A percentile compares a stretch with the other conserved stretches of the same genome.
These are phyloP conservation scores for Selenicereus undatus DNA, from an alignment of 148 eudicot species.

Conservation along the genomic window DNA sequence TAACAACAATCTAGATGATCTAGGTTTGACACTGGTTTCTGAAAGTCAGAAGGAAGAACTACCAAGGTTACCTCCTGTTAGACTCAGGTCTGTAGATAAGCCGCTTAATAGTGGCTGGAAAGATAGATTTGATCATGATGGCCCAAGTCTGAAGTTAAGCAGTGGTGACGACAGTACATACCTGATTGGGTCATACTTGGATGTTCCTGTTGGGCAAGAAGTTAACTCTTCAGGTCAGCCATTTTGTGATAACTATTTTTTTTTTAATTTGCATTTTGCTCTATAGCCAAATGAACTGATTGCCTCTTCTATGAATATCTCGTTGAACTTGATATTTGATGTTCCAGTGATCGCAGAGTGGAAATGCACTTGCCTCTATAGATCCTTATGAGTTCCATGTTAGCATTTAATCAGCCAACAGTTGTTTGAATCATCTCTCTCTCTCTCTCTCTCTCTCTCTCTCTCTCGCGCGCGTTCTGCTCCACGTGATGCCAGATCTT, in stretches of 20 bases:
- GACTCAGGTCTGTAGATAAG: slow-evolving; percentile 80
- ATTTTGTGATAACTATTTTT: neutral
- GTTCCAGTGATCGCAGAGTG: neutral
- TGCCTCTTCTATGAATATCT: neutral
- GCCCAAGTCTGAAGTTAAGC: slow-evolving; percentile 46
- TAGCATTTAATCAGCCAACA: neutral
- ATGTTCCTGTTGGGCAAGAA: slow-evolving; percentile 97
- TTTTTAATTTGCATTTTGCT: neutral
- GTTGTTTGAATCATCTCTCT: neutral
- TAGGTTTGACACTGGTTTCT: slow-evolving; percentile 43
- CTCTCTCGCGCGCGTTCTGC: neutral
- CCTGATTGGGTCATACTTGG: slow-evolving; percentile 86
- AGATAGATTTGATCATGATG: slow-evolving; percentile 73
- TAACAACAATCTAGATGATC: slow-evolving; percentile 43
- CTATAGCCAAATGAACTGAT: slow-evolving; percentile 11
- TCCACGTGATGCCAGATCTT: neutral
- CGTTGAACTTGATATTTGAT: neutral
- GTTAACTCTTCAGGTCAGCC: slow-evolving; percentile 67
- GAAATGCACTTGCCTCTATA: neutral
- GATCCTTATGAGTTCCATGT: neutral
- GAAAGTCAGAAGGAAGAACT: slow-evolving; percentile 78
- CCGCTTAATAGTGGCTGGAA: slow-evolving; percentile 57
- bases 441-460: no score
- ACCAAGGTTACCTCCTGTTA: slow-evolving; percentile 88
- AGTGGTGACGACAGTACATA: slow-evolving; percentile 64